These are phyloP conservation scores for Mycosphaerella sp. DNA, from an alignment of 2,329 filamentous ascomycete species.

Conservation along the genomic window DNA sequence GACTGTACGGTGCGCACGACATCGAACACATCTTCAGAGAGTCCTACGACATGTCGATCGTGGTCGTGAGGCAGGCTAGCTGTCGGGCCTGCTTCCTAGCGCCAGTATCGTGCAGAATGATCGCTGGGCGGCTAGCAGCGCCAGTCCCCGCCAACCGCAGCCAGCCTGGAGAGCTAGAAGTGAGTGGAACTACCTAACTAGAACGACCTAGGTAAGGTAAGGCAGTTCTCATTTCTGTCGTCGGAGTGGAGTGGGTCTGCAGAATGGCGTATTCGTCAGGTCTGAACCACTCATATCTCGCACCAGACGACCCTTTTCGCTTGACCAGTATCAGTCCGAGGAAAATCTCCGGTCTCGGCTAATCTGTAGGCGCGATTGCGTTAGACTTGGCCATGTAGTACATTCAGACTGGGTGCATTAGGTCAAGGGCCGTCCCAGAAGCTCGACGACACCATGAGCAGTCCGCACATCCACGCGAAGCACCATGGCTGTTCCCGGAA, in stretches of 20 bases:
- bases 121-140: background rate
- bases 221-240: too few species aligned
- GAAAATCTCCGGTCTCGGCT: background rate
- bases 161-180: background rate
- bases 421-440: background rate
- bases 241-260: slow-evolving; percentile 2
- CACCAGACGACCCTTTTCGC: background rate
- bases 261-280: slow-evolving; percentile 13
- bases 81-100: background rate
- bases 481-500: slow-evolving; percentile 2
- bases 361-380: background rate
- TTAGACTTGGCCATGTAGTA: slow-evolving; percentile 6
- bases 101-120: background rate
- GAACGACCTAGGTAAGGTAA: too few species aligned
- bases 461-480: slow-evolving; percentile 6
- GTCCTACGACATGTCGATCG: background rate
- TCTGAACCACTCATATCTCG: slow-evolving; percentile 2
- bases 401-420: slow-evolving; percentile 10
- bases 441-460: background rate
- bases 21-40: background rate
- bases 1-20: background rate
- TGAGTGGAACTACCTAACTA: too few species aligned
- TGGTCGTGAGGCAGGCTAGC: background rate
- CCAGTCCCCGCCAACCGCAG: background rate
- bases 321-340: background rate